phyloP scores from a whole-genome alignment of 2,329 filamentous ascomycete genomes.

The Monilinia vaccinii-corymbosi region DNA sequence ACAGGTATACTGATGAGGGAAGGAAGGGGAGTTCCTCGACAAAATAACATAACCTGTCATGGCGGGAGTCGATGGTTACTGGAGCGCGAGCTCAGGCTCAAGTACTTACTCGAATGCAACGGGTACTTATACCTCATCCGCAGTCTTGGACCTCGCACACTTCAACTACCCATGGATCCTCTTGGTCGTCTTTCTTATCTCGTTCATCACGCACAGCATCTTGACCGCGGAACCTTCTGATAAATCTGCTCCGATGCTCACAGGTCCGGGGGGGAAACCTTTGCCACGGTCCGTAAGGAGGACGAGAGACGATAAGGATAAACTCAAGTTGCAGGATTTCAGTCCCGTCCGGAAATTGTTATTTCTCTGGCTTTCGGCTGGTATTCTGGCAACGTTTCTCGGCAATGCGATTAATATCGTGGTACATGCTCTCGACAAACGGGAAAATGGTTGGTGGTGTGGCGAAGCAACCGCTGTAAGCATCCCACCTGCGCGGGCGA shows the following conservation, averaged over 20 bases:
- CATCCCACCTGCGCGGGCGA: slow-evolving; percentile 13
- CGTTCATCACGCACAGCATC: slow-evolving; percentile 54
- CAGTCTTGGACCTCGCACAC: slow-evolving; percentile 26
- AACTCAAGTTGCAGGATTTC: slow-evolving; percentile 41
- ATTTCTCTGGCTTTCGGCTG: slow-evolving; percentile 66
- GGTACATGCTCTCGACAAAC: slow-evolving; percentile 58
- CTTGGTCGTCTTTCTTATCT: slow-evolving; percentile 52
- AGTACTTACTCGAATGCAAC: slow-evolving; percentile 14
- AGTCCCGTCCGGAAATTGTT: slow-evolving; percentile 58
- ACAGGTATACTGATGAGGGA: slow-evolving; percentile 26
- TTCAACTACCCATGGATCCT: slow-evolving; percentile 53
- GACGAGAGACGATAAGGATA: slow-evolving; percentile 36
- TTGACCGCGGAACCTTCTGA: slow-evolving; percentile 35
- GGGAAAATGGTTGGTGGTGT: slow-evolving; percentile 69
- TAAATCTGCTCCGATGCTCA: slow-evolving; percentile 35
- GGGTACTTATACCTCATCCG: slow-evolving; percentile 6
- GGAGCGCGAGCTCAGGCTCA: slow-evolving; percentile 17
- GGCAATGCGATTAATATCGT: slow-evolving; percentile 67
- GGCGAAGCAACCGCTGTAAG: slow-evolving; percentile 68
- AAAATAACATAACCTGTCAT: slow-evolving; percentile 24
- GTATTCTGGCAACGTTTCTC: slow-evolving; percentile 65
- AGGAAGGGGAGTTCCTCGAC: slow-evolving; percentile 18
- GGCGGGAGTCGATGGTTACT: slow-evolving; percentile 22
- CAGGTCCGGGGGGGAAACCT: slow-evolving; percentile 82
- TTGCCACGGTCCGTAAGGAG: slow-evolving; percentile 44